A percentile compares a stretch with the other conserved stretches of the same genome.
Conservation (phyloP, 345 rosid genomes). For the Triadica sebifera region DNA sequence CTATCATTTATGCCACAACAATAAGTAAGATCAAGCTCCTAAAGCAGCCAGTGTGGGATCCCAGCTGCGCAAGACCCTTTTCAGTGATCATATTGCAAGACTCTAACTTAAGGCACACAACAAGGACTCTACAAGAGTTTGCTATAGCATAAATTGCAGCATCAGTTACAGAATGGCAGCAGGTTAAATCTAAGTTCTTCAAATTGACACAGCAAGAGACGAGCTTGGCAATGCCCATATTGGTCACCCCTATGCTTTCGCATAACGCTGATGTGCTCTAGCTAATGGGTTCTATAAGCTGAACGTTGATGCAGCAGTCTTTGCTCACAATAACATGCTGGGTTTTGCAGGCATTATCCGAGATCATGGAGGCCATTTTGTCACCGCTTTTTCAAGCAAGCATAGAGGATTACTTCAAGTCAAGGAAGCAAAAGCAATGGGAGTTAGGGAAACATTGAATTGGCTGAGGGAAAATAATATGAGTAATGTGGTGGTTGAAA, state of each 20-base stretch:
- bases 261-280: too few relatives aligned
- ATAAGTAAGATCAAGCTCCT: conserved; percentile 91
- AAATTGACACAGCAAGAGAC: conserved; percentile 58
- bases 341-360: too few relatives aligned
- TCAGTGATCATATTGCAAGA: conserved; percentile 81
- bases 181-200: conserved; percentile 58
- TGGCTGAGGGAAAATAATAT: too few relatives aligned
- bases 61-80: conserved; percentile 67
- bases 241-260: conserved; percentile 65
- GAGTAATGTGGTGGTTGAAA: too few relatives aligned
- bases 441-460: too few relatives aligned
- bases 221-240: conserved; percentile 54
- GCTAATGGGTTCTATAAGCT: too few relatives aligned
- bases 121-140: conserved; percentile 60
- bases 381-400: too few relatives aligned
- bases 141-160: conserved; percentile 70
- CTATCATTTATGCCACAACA: conserved; percentile 65
- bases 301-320: too few relatives aligned
- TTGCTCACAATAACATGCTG: too few relatives aligned
- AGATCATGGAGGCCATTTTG: too few relatives aligned
- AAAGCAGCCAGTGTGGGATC: conserved; percentile 50
- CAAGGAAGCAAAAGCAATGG: too few relatives aligned
- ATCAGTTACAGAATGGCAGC: conserved; percentile 70
- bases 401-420: too few relatives aligned
- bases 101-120: conserved; percentile 69